Base-by-base conservation (phyloP, 2,329 filamentous ascomycete genomes). In the Dothideomycetes sp. region DNA sequence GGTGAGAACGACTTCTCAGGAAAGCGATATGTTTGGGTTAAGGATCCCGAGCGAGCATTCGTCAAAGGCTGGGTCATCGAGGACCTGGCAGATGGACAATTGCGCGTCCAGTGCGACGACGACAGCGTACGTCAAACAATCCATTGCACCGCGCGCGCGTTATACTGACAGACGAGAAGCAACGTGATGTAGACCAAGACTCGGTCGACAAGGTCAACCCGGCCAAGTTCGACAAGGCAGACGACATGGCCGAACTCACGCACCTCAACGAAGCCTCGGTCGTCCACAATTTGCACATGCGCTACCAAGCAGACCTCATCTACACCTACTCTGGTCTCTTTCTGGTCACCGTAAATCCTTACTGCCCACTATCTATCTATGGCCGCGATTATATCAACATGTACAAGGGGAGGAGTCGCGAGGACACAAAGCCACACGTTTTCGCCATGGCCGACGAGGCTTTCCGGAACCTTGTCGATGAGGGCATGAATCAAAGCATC, bases 1-100 rank as follows among this genome's bases (percentile, higher is more conserved):
- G 91, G 91, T 48, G 89, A 95, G 58, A 96, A 95, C 60, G 91
- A 98, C 70, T 96, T 98, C 62, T 98, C 91, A 0, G 93, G 91
- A 43, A 96, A 93, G 67, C 78, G 91, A 68, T 98, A 96, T 69
- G 88, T 98, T 49, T 98, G 91, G 93, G 70, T 98, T 57, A 84
- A 82, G 62, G 88, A 98, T 64, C 72, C 84, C 1, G 76, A 88
- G 54, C 73, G 74, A 41, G 91, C 91, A 1, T 98, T 98, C 60
- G 78, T 96, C 40, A 85, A 87, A 52, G 93, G 89, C 4, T 89
- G 87, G 77, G 79, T 98, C 10, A 74, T 95, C 16, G 82, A 94
- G 55, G 88, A 96, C 49, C 65, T 82, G 37, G 75, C 69, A 2
- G 74, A 68, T 34, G 78, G 80, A 38, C 73, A 73, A 40, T 70